Percentiles rank a stretch among this genome's conserved stretches.
phyloP scores from a whole-genome alignment of 345 rosid genomes.

The Anacardium occidentale region DNA sequence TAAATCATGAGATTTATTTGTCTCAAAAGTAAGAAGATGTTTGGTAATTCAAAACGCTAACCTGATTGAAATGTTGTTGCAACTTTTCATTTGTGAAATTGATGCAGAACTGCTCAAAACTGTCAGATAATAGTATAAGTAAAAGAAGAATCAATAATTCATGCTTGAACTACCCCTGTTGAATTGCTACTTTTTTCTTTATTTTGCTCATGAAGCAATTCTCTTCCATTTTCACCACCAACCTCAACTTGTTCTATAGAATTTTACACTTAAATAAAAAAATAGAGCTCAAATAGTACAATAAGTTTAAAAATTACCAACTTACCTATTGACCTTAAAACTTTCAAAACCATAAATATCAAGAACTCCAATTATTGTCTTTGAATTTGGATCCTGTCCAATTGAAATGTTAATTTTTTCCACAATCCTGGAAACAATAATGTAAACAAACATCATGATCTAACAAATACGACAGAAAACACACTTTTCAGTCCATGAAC shows the following conservation, averaged over 20 bases:
- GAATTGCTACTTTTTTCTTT: neutral
- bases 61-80: constrained; percentile 97
- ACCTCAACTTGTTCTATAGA: neutral
- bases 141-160: constrained; percentile 8
- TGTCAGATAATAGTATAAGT: constrained; percentile 30
- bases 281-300: neutral
- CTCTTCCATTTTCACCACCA: neutral
- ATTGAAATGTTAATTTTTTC: constrained; percentile 82
- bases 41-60: constrained; percentile 18
- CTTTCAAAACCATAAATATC: constrained; percentile 97
- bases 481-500: constrained; percentile 4
- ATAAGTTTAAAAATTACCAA: neutral
- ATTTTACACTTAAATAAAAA: neutral
- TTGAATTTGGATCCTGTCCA: constrained; percentile 91
- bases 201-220: neutral
- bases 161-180: neutral
- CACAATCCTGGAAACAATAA: constrained; percentile 64
- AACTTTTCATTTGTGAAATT: constrained; percentile 90
- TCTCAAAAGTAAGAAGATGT: constrained; percentile 10
- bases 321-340: constrained; percentile 80
- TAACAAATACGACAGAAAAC: neutral
- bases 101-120: constrained; percentile 96
- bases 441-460: constrained; percentile 17
- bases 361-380: constrained; percentile 78
- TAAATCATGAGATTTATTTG: neutral